These are phyloP conservation scores for Sistotremastrum niveocremeum DNA, from an alignment of 768 basidiomycete genomes.

Conservation along the genomic window DNA sequence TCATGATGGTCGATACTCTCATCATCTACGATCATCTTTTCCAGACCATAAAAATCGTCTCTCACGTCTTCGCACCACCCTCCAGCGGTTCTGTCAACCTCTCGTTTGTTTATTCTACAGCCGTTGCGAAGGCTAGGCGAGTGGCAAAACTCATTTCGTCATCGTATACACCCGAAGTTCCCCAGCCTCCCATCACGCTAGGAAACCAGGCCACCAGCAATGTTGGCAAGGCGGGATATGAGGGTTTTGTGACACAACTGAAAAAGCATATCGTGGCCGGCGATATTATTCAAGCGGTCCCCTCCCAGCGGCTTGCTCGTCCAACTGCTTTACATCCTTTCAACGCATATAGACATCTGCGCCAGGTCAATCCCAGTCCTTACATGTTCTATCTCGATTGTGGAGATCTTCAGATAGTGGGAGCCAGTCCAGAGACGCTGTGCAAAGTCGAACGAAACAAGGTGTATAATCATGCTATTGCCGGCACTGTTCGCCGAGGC, in stretches of 20 bases:
- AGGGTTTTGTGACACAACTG: conserved; percentile 77
- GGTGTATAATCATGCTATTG: conserved; percentile 96
- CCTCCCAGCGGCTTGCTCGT: conserved; percentile 79
- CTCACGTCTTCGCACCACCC: conserved; percentile 82
- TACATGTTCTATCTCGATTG: conserved; percentile 99
- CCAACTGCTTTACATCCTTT: conserved; percentile 88
- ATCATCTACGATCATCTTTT: conserved; percentile 95
- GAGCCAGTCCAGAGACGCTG: conserved; percentile 93
- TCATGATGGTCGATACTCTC: conserved; percentile 94
- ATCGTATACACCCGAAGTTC: conserved; percentile 44
- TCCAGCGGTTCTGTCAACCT: conserved; percentile 54
- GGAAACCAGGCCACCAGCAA: conserved; percentile 70
- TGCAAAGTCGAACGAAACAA: conserved; percentile 89
- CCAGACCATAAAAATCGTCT: conserved; percentile 90
- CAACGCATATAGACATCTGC: conserved; percentile 88
- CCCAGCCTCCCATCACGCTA: conserved; percentile 47
- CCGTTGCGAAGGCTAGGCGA: conserved; percentile 66
- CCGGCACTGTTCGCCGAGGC: conserved; percentile 85
- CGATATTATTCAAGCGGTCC: conserved; percentile 98
- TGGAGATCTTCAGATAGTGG: conserved; percentile 88
- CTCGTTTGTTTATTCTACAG: conserved; percentile 78
- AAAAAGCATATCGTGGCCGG: conserved; percentile 93
- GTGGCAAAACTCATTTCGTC: conserved; percentile 59
- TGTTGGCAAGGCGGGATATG: conserved; percentile 87
- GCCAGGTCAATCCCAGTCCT: conserved; percentile 92